Evolutionary conservation across 352 stramenopile species (phyloP).

Genomic region (Paralagenidium karlingii): DNA sequence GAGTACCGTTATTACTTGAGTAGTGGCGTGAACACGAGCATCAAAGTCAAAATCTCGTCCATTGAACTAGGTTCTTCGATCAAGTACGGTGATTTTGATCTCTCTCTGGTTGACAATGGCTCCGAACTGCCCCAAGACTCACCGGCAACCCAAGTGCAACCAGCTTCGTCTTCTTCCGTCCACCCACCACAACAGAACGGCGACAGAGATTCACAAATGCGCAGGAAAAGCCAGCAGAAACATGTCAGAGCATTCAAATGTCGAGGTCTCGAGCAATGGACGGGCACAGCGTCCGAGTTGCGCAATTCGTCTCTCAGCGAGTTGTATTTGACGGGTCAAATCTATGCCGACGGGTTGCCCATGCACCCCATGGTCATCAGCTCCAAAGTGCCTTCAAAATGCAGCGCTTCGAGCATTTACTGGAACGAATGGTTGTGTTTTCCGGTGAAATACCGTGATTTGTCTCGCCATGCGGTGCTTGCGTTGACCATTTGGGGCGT

Average conservation of each 20-base stretch:
- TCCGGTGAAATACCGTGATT: slow-evolving; percentile 73
- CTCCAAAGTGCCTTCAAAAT: slow-evolving; percentile 75
- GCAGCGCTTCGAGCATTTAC: slow-evolving; percentile 77
- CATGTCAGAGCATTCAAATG: slow-evolving; percentile 13
- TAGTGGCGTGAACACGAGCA: slow-evolving; percentile 65
- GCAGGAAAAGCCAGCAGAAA: background rate
- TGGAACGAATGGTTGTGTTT: slow-evolving; percentile 85
- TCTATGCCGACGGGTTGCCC: slow-evolving; percentile 72
- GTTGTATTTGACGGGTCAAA: slow-evolving; percentile 82
- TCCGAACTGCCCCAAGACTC: background rate
- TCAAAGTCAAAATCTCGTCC: slow-evolving; percentile 69
- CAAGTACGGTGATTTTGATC: slow-evolving; percentile 1
- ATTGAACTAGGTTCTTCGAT: slow-evolving; percentile 54
- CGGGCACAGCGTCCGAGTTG: slow-evolving; percentile 49
- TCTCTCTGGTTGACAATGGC: slow-evolving; percentile 6
- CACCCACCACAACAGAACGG: background rate
- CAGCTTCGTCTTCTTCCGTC: slow-evolving; percentile 3
- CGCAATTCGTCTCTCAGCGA: slow-evolving; percentile 75
- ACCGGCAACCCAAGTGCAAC: background rate
- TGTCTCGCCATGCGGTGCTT: slow-evolving; percentile 75
- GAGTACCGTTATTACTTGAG: slow-evolving; percentile 85
- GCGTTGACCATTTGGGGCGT: slow-evolving; percentile 80
- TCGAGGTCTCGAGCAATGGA: slow-evolving; percentile 37
- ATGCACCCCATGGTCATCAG: slow-evolving; percentile 78
- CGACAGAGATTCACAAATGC: slow-evolving; percentile 1